A percentile compares a stretch with the other conserved stretches of the same genome.
These are phyloP conservation scores for Intubia oerlemansii DNA, from an alignment of 2,329 filamentous ascomycete species.

Conservation along the genomic window DNA sequence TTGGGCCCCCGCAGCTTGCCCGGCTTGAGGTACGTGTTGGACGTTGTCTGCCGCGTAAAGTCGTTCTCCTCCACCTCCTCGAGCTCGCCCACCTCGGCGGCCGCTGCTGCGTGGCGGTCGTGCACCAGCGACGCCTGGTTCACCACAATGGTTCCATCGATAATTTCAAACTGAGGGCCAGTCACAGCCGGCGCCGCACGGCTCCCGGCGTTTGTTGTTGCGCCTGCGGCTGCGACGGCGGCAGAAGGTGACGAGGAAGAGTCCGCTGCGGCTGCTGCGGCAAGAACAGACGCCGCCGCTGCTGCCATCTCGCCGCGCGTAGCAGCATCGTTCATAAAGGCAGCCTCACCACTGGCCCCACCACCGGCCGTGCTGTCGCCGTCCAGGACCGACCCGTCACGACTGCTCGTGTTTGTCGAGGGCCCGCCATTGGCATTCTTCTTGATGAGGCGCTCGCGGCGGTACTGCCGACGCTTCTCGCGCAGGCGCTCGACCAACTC, in stretches of 20 bases:
- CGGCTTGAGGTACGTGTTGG: conserved; percentile 39
- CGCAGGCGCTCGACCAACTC: conserved; percentile 49
- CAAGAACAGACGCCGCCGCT: conserved; percentile 5
- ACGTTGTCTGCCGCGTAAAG: conserved; percentile 50
- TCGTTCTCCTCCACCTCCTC: conserved; percentile 59
- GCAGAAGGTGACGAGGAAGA: too few relatives aligned
- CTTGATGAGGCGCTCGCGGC: conserved; percentile 16
- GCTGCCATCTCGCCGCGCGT: conserved; percentile 1
- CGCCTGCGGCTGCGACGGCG: not conserved
- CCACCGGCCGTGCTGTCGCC: not conserved
- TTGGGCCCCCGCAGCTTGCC: conserved; percentile 42
- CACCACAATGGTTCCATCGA: conserved; percentile 52
- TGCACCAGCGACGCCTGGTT: conserved; percentile 47
- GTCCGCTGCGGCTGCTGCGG: conserved; percentile 3
- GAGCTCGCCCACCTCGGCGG: conserved; percentile 26
- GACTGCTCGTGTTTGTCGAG: conserved; percentile 6
- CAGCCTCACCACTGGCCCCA: not conserved
- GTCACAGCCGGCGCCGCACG: conserved; percentile 9
- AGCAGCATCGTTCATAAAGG: not conserved
- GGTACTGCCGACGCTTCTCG: conserved; percentile 15
- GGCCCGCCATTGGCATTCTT: conserved; percentile 13
- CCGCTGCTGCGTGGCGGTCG: conserved; percentile 44
- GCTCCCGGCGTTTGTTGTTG: not conserved
- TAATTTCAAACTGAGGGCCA: conserved; percentile 37
- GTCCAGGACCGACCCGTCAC: conserved; percentile 1